These are phyloP conservation scores for Linnemannia elongata DNA, from an alignment of 192 early-diverging fungal species.

Conservation along the genomic window DNA sequence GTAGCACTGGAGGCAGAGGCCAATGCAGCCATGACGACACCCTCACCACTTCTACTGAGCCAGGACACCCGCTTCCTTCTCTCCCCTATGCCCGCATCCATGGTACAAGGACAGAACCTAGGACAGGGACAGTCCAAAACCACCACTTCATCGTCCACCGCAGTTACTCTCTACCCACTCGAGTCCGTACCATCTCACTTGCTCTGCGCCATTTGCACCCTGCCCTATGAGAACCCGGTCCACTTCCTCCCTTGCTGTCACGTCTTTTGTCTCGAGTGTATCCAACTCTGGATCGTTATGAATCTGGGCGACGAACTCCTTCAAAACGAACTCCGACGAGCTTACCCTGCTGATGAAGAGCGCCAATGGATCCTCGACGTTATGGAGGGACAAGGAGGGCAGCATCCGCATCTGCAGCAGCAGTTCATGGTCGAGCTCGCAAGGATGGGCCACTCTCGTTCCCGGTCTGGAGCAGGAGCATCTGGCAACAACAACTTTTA, in stretches of 20 bases:
- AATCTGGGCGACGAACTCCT: constrained; percentile 49
- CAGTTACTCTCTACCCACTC: constrained; percentile 40
- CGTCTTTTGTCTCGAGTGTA: constrained; percentile 55
- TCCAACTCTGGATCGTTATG: constrained; percentile 57
- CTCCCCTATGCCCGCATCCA: constrained; percentile 41
- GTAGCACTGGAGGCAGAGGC: background rate
- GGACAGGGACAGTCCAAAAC: background rate
- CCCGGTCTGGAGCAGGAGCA: constrained; percentile 1
- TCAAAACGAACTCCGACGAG: constrained; percentile 44
- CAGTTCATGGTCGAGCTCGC: constrained; percentile 49
- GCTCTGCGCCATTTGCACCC: constrained; percentile 45
- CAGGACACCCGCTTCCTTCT: constrained; percentile 26
- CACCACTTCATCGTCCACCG: background rate
- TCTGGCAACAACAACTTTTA: constrained; percentile 15
- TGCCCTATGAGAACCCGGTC: constrained; percentile 55
- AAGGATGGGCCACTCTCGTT: constrained; percentile 36
- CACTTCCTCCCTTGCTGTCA: constrained; percentile 56
- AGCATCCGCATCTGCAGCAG: constrained; percentile 20
- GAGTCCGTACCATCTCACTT: constrained; percentile 50
- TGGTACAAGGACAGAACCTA: constrained; percentile 16
- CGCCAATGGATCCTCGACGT: background rate
- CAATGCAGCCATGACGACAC: background rate
- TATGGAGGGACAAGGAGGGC: background rate
- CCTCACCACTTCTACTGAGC: background rate
- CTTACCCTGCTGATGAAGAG: constrained; percentile 42